A percentile compares a stretch with the other conserved stretches of the same genome.
Conservation (phyloP, 495 filamentous ascomycete genomes). For the Aspergillus avenaceus region DNA sequence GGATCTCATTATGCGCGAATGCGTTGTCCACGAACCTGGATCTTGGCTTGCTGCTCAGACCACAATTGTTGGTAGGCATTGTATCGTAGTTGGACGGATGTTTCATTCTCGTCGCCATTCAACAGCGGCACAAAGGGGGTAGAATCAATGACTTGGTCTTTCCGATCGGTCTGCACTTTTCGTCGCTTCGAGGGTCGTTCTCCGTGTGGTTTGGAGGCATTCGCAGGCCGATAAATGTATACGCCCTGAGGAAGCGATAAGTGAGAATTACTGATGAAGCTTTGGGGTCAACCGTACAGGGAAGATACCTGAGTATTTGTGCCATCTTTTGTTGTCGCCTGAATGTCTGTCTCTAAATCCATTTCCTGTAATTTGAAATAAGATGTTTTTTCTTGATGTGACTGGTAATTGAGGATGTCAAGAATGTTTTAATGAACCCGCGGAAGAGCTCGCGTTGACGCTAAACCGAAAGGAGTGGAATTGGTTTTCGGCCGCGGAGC, state of each 20-base stretch:
- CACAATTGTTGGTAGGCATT: constrained; percentile 63
- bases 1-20: not conserved
- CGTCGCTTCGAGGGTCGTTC: constrained; percentile 63
- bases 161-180: constrained; percentile 39
- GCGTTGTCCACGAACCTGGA: constrained; percentile 54
- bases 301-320: constrained; percentile 46
- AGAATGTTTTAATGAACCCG: constrained; percentile 1
- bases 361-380: constrained; percentile 18
- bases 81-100: constrained; percentile 51
- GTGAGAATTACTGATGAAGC: not conserved
- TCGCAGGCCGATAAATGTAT: constrained; percentile 63
- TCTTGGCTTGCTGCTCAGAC: constrained; percentile 60
- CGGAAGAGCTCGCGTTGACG: constrained; percentile 16
- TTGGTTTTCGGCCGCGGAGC: constrained; percentile 25
- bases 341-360: constrained; percentile 23
- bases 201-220: constrained; percentile 25
- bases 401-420: not conserved
- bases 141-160: constrained; percentile 8
- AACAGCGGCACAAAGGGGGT: constrained; percentile 58
- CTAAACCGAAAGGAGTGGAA: constrained; percentile 32
- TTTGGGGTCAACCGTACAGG: not conserved
- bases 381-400: not conserved
- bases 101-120: constrained; percentile 53
- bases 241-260: no score
- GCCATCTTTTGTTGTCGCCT: constrained; percentile 24